phyloP scores from a whole-genome alignment of 345 rosid species.

The Camelina sativa region DNA sequence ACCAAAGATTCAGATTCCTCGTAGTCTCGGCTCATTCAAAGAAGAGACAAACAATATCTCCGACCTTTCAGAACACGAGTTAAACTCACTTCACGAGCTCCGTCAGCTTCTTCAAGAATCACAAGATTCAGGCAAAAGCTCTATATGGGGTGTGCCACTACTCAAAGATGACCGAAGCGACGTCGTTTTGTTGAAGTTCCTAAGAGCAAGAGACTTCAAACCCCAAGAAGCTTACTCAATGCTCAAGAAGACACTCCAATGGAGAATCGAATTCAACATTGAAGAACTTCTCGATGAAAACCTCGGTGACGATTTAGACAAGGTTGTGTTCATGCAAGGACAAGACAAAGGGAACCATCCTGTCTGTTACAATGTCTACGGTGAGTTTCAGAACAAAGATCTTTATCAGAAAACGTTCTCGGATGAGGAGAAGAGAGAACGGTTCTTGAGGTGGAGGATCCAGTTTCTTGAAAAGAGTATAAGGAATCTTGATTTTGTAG shows the following conservation, averaged over 20 bases:
- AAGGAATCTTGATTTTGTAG: constrained; percentile 41
- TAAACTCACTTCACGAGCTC: constrained; percentile 53
- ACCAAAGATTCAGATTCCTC: constrained; percentile 48
- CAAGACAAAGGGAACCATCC: constrained; percentile 43
- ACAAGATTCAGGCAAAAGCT: constrained; percentile 43
- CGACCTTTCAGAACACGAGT: constrained; percentile 59
- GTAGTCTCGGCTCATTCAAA: constrained; percentile 57
- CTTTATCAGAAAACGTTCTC: constrained; percentile 46
- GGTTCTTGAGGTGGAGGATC: constrained; percentile 51
- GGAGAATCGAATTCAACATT: constrained; percentile 74
- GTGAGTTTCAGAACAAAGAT: constrained; percentile 48
- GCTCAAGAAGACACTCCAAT: constrained; percentile 71
- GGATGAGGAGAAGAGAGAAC: constrained; percentile 44
- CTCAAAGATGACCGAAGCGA: constrained; percentile 74
- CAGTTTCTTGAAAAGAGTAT: constrained; percentile 52
- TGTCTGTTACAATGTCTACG: constrained; percentile 49
- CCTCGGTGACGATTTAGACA: constrained; percentile 42
- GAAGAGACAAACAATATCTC: constrained; percentile 67
- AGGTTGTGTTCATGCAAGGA: constrained; percentile 49
- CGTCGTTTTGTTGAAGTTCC: constrained; percentile 71
- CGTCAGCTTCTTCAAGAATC: constrained; percentile 55
- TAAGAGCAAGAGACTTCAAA: constrained; percentile 87
- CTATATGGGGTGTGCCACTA: constrained; percentile 80
- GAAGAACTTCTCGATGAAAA: constrained; percentile 47
- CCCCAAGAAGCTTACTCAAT: constrained; percentile 70